A percentile compares a stretch with the other conserved stretches of the same genome.
Conservation (phyloP, 2,329 filamentous ascomycete species). For the Neofusicoccum sp. region DNA sequence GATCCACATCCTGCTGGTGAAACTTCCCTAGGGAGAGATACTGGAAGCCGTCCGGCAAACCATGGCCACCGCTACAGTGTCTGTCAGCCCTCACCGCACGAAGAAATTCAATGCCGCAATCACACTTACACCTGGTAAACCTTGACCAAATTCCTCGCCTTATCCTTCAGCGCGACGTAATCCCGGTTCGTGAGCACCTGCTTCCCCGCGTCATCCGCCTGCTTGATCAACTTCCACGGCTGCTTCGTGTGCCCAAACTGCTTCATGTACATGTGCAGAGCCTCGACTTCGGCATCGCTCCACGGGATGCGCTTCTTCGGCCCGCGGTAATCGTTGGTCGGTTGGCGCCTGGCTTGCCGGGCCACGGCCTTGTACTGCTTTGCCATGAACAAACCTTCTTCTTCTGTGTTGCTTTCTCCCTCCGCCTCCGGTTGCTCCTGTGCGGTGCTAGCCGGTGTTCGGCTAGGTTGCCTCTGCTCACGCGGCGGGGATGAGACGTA, state of each 20-base stretch:
- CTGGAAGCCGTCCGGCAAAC: neutral
- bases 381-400: neutral
- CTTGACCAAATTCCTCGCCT: slow-evolving; percentile 41
- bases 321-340: neutral
- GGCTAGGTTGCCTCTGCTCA: neutral
- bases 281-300: neutral
- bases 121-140: slow-evolving; percentile 39
- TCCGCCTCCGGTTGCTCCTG: neutral
- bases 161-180: slow-evolving; percentile 54
- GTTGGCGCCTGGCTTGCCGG: neutral
- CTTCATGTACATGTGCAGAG: neutral
- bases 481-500: neutral
- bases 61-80: neutral
- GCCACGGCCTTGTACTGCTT: neutral
- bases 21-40: neutral
- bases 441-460: neutral
- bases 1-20: neutral
- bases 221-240: neutral
- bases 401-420: neutral
- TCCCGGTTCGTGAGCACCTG: slow-evolving; percentile 35
- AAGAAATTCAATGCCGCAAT: neutral
- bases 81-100: neutral
- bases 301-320: slow-evolving; percentile 19
- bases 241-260: neutral
- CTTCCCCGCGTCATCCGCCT: neutral